A percentile compares a stretch with the other conserved stretches of the same genome.
Conservation (phyloP, 495 filamentous ascomycete species). For the Sphaerosporella brunnea region DNA sequence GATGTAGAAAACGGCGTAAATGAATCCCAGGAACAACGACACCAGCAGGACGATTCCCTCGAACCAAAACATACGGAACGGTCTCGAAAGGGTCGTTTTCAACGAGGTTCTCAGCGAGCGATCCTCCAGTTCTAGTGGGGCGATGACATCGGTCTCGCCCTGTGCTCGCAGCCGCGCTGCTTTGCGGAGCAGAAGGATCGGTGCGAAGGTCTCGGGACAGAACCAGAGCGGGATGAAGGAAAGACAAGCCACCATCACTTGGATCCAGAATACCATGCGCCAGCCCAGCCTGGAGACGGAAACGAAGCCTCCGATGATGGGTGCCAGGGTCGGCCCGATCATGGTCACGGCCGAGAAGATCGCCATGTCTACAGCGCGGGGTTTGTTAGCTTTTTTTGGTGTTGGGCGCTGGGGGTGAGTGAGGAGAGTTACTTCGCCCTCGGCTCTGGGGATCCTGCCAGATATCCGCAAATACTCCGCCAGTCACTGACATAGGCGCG, state of each 20-base stretch:
- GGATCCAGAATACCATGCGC: slow-evolving; percentile 40
- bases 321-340: slow-evolving; percentile 48
- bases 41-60: slow-evolving; percentile 49
- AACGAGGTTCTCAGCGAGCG: slow-evolving; percentile 27
- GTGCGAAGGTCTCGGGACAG: slow-evolving; percentile 41
- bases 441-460: slow-evolving; percentile 34
- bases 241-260: slow-evolving; percentile 31
- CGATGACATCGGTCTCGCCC: slow-evolving; percentile 27
- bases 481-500: slow-evolving; percentile 33
- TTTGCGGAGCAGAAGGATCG: slow-evolving; percentile 38
- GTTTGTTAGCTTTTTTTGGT: too few species aligned
- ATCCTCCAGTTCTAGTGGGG: slow-evolving; percentile 31
- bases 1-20: slow-evolving; percentile 62
- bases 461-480: slow-evolving; percentile 37
- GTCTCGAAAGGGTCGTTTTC: slow-evolving; percentile 29
- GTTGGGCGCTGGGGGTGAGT: too few species aligned
- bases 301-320: slow-evolving; percentile 41
- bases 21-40: slow-evolving; percentile 49
- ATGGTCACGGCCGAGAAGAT: slow-evolving; percentile 32
- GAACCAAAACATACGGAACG: slow-evolving; percentile 36
- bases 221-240: slow-evolving; percentile 23
- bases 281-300: slow-evolving; percentile 26
- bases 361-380: slow-evolving; percentile 25
- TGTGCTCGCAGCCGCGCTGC: slow-evolving; percentile 36
- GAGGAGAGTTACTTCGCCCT: slow-evolving; percentile 32